A percentile compares a stretch with the other conserved stretches of the same genome.
Conservation (phyloP, 1,284 basidiomycete genomes). For the Cryptococcus neoformans region DNA sequence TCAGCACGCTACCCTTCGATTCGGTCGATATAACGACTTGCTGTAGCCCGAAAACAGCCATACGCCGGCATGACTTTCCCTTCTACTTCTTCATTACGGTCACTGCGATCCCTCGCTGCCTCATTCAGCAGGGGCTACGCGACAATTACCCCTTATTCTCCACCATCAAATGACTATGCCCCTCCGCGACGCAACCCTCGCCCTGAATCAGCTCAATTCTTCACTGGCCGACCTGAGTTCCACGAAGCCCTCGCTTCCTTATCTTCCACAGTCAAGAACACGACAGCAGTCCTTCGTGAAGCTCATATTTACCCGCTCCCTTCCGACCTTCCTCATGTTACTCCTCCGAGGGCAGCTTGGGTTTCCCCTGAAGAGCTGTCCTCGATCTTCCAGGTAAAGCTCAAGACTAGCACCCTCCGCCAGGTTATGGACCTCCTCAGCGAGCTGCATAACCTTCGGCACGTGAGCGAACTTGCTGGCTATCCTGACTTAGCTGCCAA, state of each 20-base stretch:
- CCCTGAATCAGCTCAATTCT: conserved; percentile 68
- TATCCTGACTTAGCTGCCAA: conserved; percentile 58
- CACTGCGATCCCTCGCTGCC: conserved; percentile 4
- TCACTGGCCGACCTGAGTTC: conserved; percentile 76
- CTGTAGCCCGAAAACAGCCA: too few relatives aligned
- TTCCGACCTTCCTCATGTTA: conserved; percentile 61
- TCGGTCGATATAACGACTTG: too few relatives aligned
- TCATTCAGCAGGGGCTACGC: conserved; percentile 8
- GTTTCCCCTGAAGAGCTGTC: conserved; percentile 62
- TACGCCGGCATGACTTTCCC: conserved; percentile 8
- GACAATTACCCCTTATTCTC: conserved; percentile 15
- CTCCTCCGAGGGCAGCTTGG: conserved; percentile 64
- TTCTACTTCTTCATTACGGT: conserved; percentile 12
- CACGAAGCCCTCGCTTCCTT: conserved; percentile 70
- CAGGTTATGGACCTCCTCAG: conserved; percentile 64
- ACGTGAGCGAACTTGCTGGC: conserved; percentile 65
- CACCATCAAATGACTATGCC: background rate
- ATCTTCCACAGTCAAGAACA: conserved; percentile 61
- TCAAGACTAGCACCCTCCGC: conserved; percentile 72
- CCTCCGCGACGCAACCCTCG: conserved; percentile 29
- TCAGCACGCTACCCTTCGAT: too few relatives aligned
- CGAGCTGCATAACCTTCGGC: conserved; percentile 67
- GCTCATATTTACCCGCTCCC: conserved; percentile 76
- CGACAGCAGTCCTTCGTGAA: conserved; percentile 61
- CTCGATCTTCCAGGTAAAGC: conserved; percentile 57